Base-by-base conservation (phyloP, 345 rosid species). In the Gossypium arboreum region DNA sequence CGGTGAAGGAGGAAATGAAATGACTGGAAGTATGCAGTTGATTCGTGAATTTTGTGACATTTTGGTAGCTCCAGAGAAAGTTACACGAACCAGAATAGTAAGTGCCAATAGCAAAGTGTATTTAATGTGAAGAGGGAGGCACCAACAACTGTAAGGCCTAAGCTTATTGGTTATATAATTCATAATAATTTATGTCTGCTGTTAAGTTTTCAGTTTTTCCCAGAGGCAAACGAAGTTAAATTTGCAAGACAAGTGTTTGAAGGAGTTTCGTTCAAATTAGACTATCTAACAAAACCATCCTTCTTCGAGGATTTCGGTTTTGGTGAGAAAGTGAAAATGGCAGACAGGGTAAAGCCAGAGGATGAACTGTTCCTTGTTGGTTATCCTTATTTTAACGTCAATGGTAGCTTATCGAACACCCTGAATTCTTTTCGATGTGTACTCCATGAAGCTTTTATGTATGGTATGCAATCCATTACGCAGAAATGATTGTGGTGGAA, bases 401-500 rank as follows among this genome's bases (percentile, higher is more conserved):
- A 91, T 41, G 98, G 98, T 92, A 84, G 68, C 51, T 75, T 72
- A 13, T 10, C 52, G 27, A 56, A 56, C 60, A 72, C 56, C 71
- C 27, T 55, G 12, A 68, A 22, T 54, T 63, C 58, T 52, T 76
- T 17, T 75, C 71, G 27, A 70, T 69, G 50, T 56, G 48, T 39
- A 67, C 50, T 54, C 62, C 50, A 56, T 63, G 72, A 65, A 50
- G 69, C 66, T 80, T 34, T 34, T 61, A 69, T 69, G 44, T 20
- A 12, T 24, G 34, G 2, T 12, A 58, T 24, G 52, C 65, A 64
- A 18, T 62, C 43, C 66, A 11, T 80, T 78, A 66, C 68, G 64
- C 86, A 94, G 98, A 94, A 87, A 94, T 94, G 98, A 93, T 94
- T 25, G 97, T 92, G 73, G 97, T 92, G 76, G 98, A 94, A 78